Base-by-base conservation (phyloP, 2,329 filamentous ascomycete species). In the Fusarium tricinctum region DNA sequence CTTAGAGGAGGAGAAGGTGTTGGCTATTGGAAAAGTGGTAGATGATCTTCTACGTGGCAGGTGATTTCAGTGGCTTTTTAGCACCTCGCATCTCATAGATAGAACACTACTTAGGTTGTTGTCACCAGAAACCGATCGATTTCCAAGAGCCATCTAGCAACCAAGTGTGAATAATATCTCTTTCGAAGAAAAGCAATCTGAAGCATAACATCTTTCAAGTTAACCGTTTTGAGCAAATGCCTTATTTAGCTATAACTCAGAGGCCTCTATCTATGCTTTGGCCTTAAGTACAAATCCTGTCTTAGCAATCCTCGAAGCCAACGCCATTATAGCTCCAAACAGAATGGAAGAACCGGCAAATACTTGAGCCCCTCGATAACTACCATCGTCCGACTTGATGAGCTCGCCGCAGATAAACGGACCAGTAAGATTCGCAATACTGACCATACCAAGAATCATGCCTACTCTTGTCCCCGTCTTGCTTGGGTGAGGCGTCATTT, bases 381-480 rank as follows among this genome's bases (percentile, higher is more conserved):
- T 58, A 10, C 72, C 72, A 14, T 50, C 32, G 0, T 49, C 42
- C 10, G 39, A 28, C 10, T 67, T 68, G 20, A 75, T 75, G 23
- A 75, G 52, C 0, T 58, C 69, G 0, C 75, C 75, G 3, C 66
- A 72, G 3, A 78, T 76, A 5, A 75, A 62, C 2, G 76, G 72
- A 0, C 74, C 77, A 1, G 73, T 77, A 4, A 78, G 62, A 7
- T 72, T 73, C 2, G 72, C 68, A 5, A 77, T 64, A 12, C 77
- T 76, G 13, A 78, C 75, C 19, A 79, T 68, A 0, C 70, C 71
- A 12, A 81, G 56, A 8, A 78, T 74, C 78, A 81, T 80, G 0
- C 79, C 79, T 8, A 80, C 74, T 4, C 78, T 69, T 0, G 74
- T 74, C 3, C 79, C 79, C 0, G 75, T 75, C 28, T 72, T 77